Evolutionary conservation across 2,329 filamentous ascomycete genomes (phyloP), one percentile per base, ranked within the genome.

Genomic region (Colletotrichum incanum): DNA sequence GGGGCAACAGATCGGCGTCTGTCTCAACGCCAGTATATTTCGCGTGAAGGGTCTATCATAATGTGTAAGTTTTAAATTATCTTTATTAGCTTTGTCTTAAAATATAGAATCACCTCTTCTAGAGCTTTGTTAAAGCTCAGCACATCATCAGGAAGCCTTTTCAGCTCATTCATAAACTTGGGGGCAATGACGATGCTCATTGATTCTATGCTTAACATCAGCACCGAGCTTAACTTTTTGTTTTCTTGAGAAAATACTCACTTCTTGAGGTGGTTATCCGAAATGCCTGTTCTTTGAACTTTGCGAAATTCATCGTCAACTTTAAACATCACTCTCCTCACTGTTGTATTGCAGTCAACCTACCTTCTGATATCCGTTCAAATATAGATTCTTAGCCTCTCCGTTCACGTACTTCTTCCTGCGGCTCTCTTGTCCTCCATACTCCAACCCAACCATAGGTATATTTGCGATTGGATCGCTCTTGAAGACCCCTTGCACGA

Each of bases 1-100:
- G 78, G 68, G 26, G 82, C 50, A n/a, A 76, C 63, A 16, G 71
- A 1, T 56, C 49, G 11, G 78, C 67, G 6, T 77, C 75, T 8
- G 75, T 72, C 0, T 76, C 59, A 23, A 83, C 64, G 41, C 76
- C 75, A n/a, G 80, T 82, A 74, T 83, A 82, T 68, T 81, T 80
- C 9, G 76, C 50, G 26, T 81, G 77, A 76, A 82, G 76, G 1
- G 64, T 67, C 77, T 82, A 59, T 4, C 6, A 6, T 1, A 1
- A 16, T 14, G 1, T 0, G 8, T 58, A 9, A 66, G 41, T 16
- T 4, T 6, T 3, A 1, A 20, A 1, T n/a, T 16, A 2, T 45
- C n/a, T 0, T 8, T 12, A 4, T 12, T 11, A 31, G 11, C 23
- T 18, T 7, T 8, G 11, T 2, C 0, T 50, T 3, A 4, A 20